These are phyloP conservation scores for Eutrema yunnanense DNA, from an alignment of 345 rosid genomes.

Conservation along the genomic window DNA sequence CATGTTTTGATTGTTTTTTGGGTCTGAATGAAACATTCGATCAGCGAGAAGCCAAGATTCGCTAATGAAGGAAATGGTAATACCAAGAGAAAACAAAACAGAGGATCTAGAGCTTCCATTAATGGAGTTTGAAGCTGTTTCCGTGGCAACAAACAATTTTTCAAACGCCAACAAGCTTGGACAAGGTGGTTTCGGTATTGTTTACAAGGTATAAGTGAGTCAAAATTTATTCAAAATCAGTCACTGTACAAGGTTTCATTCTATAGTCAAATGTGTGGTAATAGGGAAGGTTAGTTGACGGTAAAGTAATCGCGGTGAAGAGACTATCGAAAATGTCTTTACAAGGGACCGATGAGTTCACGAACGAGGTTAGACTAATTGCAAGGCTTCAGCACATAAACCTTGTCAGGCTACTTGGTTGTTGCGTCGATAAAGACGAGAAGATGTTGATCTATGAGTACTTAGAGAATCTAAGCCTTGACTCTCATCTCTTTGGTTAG, in stretches of 20 bases:
- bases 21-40: too few species aligned
- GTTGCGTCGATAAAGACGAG: slow-evolving; percentile 47
- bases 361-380: slow-evolving; percentile 59
- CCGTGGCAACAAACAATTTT: not conserved
- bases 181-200: slow-evolving; percentile 57
- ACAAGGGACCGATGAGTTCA: slow-evolving; percentile 67
- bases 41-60: too few species aligned
- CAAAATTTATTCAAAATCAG: too few species aligned
- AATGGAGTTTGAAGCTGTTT: not conserved
- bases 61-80: not conserved
- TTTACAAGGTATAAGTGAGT: slow-evolving; percentile 48
- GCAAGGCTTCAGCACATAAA: slow-evolving; percentile 74
- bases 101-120: not conserved
- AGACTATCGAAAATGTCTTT: slow-evolving; percentile 54
- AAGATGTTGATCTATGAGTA: slow-evolving; percentile 69
- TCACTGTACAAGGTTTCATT: not conserved
- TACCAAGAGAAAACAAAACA: not conserved
- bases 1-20: too few species aligned
- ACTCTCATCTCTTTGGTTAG: slow-evolving; percentile 52
- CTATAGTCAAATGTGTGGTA: not conserved
- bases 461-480: slow-evolving; percentile 63
- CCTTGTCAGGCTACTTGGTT: slow-evolving; percentile 58
- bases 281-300: slow-evolving; percentile 49
- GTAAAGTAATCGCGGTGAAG: slow-evolving; percentile 58
- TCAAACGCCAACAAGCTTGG: not conserved